A percentile compares a stretch with the other conserved stretches of the same genome.
phyloP scores from a whole-genome alignment of 768 basidiomycete species.

The Phanerochaete carnosa region DNA sequence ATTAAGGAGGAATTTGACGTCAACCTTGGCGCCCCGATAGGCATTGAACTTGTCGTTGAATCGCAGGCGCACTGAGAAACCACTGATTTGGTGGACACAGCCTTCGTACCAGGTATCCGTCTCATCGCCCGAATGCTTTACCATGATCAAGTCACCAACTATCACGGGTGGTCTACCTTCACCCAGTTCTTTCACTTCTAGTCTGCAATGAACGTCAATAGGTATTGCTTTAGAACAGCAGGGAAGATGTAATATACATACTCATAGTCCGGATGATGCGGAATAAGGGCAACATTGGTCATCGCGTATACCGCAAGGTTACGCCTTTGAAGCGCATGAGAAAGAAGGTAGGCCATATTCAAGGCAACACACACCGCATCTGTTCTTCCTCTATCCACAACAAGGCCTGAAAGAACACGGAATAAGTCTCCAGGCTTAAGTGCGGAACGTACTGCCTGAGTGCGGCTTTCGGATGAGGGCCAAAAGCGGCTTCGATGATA shows the following conservation, averaged over 20 bases:
- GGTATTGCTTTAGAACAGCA: background rate
- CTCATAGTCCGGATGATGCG: background rate
- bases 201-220: slow-evolving; percentile 15
- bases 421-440: slow-evolving; percentile 39
- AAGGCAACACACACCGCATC: slow-evolving; percentile 33
- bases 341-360: background rate
- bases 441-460: slow-evolving; percentile 31
- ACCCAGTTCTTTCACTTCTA: slow-evolving; percentile 23
- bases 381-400: slow-evolving; percentile 51
- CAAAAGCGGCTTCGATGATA: slow-evolving; percentile 5
- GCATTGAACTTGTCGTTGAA: slow-evolving; percentile 42
- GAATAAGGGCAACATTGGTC: background rate
- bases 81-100: slow-evolving; percentile 48
- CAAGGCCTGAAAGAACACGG: slow-evolving; percentile 40
- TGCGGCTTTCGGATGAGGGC: background rate
- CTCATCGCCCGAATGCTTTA: slow-evolving; percentile 36
- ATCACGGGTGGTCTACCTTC: slow-evolving; percentile 35
- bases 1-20: slow-evolving; percentile 52
- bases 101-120: slow-evolving; percentile 56
- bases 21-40: slow-evolving; percentile 36
- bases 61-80: slow-evolving; percentile 47
- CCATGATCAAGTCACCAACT: slow-evolving; percentile 41
- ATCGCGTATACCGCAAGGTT: slow-evolving; percentile 31
- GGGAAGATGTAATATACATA: background rate
- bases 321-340: slow-evolving; percentile 17